Evolutionary conservation across 805 yeast genomes (phyloP).

Genomic region (Metschnikowia colocasiae): DNA sequence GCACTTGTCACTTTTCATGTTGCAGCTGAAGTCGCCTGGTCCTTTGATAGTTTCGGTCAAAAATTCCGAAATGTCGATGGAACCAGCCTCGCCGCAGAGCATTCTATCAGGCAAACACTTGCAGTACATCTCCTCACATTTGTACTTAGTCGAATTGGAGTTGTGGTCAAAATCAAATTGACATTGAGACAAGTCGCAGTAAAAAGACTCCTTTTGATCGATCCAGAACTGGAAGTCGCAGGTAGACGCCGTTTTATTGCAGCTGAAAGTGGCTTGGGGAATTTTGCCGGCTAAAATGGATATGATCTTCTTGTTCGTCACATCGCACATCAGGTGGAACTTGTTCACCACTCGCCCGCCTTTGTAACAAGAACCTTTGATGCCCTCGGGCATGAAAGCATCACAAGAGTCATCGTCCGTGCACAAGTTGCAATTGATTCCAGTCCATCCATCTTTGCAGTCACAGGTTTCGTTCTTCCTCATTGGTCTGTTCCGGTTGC

Average conservation of each 20-base stretch:
- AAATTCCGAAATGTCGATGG: slow-evolving; percentile 92
- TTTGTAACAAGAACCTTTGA: slow-evolving; percentile 84
- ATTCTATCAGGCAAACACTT: slow-evolving; percentile 87
- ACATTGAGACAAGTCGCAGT: slow-evolving; percentile 79
- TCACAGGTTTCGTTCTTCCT: slow-evolving; percentile 56
- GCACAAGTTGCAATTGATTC: slow-evolving; percentile 92
- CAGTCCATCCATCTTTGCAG: slow-evolving; percentile 87
- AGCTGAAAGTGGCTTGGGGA: slow-evolving; percentile 91
- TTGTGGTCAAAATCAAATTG: slow-evolving; percentile 59
- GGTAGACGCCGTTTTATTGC: slow-evolving; percentile 58
- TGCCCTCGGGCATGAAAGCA: slow-evolving; percentile 79
- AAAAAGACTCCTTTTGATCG: slow-evolving; percentile 83
- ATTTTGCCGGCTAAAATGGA: slow-evolving; percentile 72
- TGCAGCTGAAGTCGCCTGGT: slow-evolving; percentile 90
- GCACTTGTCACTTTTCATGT: slow-evolving; percentile 58
- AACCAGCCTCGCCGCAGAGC: slow-evolving; percentile 92
- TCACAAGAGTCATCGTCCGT: slow-evolving; percentile 70
- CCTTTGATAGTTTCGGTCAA: slow-evolving; percentile 85
- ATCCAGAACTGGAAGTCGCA: slow-evolving; percentile 98
- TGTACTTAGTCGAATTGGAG: slow-evolving; percentile 67
- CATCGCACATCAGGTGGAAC: slow-evolving; percentile 90
- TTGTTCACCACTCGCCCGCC: slow-evolving; percentile 78
- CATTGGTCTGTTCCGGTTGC: slow-evolving; percentile 58
- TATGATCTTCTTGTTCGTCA: slow-evolving; percentile 82
- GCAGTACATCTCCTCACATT: slow-evolving; percentile 76